Evolutionary conservation across 2,329 filamentous ascomycete genomes (phyloP), one percentile per base, ranked within the genome.

Genomic region (Pestalotiopsis sp.): DNA sequence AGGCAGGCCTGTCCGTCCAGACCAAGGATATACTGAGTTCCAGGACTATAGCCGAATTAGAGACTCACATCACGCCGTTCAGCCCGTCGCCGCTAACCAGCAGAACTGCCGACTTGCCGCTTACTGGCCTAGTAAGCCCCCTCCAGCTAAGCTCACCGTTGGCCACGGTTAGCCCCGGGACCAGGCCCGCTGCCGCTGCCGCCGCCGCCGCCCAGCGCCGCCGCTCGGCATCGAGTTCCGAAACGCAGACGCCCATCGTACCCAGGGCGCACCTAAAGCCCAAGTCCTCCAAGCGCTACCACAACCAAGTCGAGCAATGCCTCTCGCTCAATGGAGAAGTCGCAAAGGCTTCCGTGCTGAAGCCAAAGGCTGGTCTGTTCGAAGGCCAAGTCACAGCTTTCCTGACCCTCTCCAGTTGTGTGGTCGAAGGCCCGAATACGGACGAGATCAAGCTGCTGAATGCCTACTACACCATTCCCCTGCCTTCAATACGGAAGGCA

Each of bases 371-470:
- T 11, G 85, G 85, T 9, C 80, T 83, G 14, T 83, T 87, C 61
- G 85, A 87, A 70, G 84, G 82, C 14, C 84, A 83, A 69, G 76
- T 83, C 39, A 82, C 87, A 38, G 85, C 83, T 52, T 80, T 87
- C 65, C 71, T 87, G 72, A 83, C 81, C 25, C 74, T 86, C 17
- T 67, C 76, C 66, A 76, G 76, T 69, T 74, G 75, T 41, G 69
- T 73, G n/a, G 73, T 75, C 6, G 71, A 71, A 45, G 74, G 73
- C 38, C 71, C 74, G n/a, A 75, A 77, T 52, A 75, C 75, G 57
- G 74, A 74, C 45, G 75, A 81, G 25, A 73, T 84, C 66, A 77
- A 78, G 62, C 73, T 84, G 1, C 82, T 83, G 61, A 80, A 80
- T 69, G 78, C 82, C 56, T 79, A 79, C 56, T 81, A 81, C 39